Conservation (phyloP, 2,329 filamentous ascomycete genomes). For the Penicillium aurantiogriseum region DNA sequence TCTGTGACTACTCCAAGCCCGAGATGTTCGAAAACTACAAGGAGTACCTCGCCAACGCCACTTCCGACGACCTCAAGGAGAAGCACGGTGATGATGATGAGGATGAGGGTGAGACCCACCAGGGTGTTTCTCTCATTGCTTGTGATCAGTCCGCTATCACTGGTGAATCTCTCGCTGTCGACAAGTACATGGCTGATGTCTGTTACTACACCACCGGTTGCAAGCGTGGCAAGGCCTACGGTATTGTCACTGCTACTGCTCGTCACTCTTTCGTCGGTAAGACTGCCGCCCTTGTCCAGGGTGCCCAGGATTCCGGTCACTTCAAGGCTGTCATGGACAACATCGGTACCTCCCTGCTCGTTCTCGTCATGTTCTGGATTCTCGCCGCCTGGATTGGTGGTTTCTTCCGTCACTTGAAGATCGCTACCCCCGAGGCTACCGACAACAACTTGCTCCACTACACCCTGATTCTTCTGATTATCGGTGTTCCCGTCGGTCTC, state of each 20-base stretch:
- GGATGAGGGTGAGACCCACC: slow-evolving; percentile 57
- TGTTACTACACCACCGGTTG: slow-evolving; percentile 79
- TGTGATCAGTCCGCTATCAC: slow-evolving; percentile 79
- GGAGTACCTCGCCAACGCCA: slow-evolving; percentile 62
- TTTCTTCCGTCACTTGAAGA: slow-evolving; percentile 69
- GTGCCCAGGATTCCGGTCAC: slow-evolving; percentile 72
- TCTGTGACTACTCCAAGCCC: slow-evolving; percentile 68
- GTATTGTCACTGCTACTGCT: slow-evolving; percentile 65
- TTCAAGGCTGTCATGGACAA: slow-evolving; percentile 84
- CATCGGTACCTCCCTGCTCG: slow-evolving; percentile 70
- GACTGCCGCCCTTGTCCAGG: slow-evolving; percentile 71
- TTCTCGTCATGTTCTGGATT: slow-evolving; percentile 76
- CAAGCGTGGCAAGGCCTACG: slow-evolving; percentile 76
- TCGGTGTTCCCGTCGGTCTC: slow-evolving; percentile 77
- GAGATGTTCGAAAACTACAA: slow-evolving; percentile 67
- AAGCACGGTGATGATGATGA: slow-evolving; percentile 58
- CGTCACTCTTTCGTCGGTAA: slow-evolving; percentile 74
- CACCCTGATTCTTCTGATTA: slow-evolving; percentile 69
- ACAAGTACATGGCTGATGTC: slow-evolving; percentile 66
- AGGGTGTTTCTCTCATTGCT: slow-evolving; percentile 65
- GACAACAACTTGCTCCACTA: slow-evolving; percentile 67
- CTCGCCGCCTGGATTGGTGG: slow-evolving; percentile 73
- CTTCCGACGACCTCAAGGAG: slow-evolving; percentile 59
- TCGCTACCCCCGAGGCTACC: slow-evolving; percentile 52
- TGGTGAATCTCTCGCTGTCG: slow-evolving; percentile 69